Percentiles rank a stretch among this genome's conserved stretches.
phyloP scores from a whole-genome alignment of 169 alveolate species.

The Pseudocohnilembus persalinus region DNA sequence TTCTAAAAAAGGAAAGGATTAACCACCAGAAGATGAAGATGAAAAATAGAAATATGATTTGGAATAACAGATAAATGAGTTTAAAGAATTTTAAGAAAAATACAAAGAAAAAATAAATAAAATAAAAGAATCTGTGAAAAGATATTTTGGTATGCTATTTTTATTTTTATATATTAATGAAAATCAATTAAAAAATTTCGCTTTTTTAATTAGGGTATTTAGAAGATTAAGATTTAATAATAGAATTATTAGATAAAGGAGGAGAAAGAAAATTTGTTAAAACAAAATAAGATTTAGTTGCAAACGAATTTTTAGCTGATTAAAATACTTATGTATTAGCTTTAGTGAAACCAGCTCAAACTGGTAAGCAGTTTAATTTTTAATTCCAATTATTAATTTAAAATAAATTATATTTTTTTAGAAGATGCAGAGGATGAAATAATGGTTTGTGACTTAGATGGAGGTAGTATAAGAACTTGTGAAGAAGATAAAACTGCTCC shows the following conservation, averaged over 20 bases:
- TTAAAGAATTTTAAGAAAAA: constrained; percentile 15
- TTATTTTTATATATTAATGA: constrained; percentile 2
- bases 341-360: constrained; percentile 16
- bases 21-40: constrained; percentile 28
- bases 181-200: background rate
- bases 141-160: constrained; percentile 14
- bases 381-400: background rate
- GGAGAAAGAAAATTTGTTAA: constrained; percentile 49
- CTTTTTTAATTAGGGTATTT: background rate
- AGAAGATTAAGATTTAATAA: constrained; percentile 24
- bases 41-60: constrained; percentile 36
- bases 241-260: constrained; percentile 41
- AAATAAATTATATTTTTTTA: background rate
- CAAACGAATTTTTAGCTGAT: constrained; percentile 45
- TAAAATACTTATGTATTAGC: constrained; percentile 41
- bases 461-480: constrained; percentile 27
- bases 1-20: constrained; percentile 45
- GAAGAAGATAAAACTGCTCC: constrained; percentile 49
- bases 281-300: constrained; percentile 38
- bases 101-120: constrained; percentile 35
- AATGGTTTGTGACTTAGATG: constrained; percentile 31
- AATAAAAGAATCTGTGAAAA: constrained; percentile 12
- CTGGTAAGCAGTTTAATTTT: constrained; percentile 5
- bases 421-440: constrained; percentile 43
- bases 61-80: constrained; percentile 28